phyloP scores from a whole-genome alignment of 163 green algal genomes.

The Coccomyxa subellipsoidea region DNA sequence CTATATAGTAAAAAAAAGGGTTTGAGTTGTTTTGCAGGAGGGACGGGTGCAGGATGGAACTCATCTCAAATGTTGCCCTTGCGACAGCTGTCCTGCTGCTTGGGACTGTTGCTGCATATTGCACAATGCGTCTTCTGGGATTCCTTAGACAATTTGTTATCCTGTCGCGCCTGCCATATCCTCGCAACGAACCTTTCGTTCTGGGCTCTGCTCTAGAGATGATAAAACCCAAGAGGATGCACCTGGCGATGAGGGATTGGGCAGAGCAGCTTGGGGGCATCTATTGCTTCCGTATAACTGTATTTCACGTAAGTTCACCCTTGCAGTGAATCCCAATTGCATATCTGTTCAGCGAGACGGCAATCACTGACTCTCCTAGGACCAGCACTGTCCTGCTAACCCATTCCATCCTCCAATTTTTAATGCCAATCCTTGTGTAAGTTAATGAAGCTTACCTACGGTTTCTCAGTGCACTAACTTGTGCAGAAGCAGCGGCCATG shows the following conservation, averaged over 20 bases:
- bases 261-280: slow-evolving; percentile 12
- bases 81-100: neutral
- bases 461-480: too few relatives aligned
- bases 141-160: neutral
- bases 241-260: slow-evolving; percentile 4
- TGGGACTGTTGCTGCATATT: neutral
- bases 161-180: neutral
- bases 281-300: neutral
- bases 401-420: too few relatives aligned
- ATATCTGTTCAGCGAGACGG: too few relatives aligned
- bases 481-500: too few relatives aligned
- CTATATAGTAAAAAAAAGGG: too few relatives aligned
- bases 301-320: neutral
- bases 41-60: neutral
- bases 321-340: neutral
- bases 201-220: neutral
- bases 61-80: neutral
- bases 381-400: too few relatives aligned
- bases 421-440: too few relatives aligned
- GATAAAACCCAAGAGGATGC: neutral
- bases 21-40: neutral
- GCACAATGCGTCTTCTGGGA: neutral
- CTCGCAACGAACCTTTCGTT: neutral
- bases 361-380: too few relatives aligned
- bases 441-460: too few relatives aligned